phyloP scores from a whole-genome alignment of 306 rosid genomes.

The Rubus idaeus region DNA sequence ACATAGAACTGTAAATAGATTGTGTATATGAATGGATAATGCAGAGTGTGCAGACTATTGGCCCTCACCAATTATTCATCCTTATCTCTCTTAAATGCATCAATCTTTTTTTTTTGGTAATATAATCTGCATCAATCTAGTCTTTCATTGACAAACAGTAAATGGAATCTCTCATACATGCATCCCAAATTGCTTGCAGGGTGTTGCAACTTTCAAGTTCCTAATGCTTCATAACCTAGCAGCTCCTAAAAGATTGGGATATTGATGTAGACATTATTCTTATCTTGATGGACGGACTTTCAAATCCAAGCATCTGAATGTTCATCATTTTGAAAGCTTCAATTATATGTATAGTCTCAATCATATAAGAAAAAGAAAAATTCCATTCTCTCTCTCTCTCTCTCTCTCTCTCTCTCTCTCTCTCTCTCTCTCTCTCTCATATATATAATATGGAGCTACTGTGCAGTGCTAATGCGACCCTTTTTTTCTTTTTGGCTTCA shows the following conservation, averaged over 20 bases:
- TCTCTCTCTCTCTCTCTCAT: background rate
- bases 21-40: background rate
- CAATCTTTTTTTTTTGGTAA: too few species aligned
- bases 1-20: background rate
- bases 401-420: background rate
- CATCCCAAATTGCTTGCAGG: background rate
- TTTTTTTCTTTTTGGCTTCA: background rate
- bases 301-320: background rate
- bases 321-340: slow-evolving; percentile 3
- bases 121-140: too few species aligned
- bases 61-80: background rate
- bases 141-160: background rate
- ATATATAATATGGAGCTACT: background rate
- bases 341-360: background rate
- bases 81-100: background rate
- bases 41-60: background rate
- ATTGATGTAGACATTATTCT: background rate
- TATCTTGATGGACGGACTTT: background rate
- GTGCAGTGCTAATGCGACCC: slow-evolving; percentile 10
- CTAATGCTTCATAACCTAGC: background rate
- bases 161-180: background rate
- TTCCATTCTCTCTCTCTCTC: background rate
- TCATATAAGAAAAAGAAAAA: background rate
- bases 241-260: background rate
- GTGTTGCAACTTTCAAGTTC: background rate